Conservation (phyloP, 345 rosid species). For the Alliaria petiolata region DNA sequence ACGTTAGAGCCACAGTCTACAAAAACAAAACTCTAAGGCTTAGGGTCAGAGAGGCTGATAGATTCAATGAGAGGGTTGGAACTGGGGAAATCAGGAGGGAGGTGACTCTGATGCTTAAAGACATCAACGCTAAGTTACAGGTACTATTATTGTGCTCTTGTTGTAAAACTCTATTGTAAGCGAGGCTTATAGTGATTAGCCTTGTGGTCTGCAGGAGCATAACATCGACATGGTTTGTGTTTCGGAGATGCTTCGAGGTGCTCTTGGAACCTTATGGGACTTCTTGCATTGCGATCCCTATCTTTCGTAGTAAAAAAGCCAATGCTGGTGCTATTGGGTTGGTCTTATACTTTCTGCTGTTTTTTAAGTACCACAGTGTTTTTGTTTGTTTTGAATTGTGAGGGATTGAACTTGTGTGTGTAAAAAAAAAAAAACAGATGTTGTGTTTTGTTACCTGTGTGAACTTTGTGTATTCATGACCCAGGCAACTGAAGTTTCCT, state of each 20-base stretch:
- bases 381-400: neutral
- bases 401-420: constrained; percentile 3
- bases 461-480: too few species aligned
- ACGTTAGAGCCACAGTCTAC: constrained; percentile 37
- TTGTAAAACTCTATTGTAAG: neutral
- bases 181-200: neutral
- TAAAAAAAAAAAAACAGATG: neutral
- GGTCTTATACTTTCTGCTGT: neutral
- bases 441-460: too few species aligned
- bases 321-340: neutral
- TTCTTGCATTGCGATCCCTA: constrained; percentile 15
- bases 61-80: constrained; percentile 43
- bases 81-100: constrained; percentile 42
- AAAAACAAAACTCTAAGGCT: constrained; percentile 41
- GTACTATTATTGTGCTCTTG: neutral
- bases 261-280: constrained; percentile 25
- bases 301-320: neutral
- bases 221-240: constrained; percentile 13
- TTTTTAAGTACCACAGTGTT: neutral
- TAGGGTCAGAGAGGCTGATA: constrained; percentile 54
- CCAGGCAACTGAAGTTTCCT: too few species aligned
- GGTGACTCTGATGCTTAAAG: constrained; percentile 44
- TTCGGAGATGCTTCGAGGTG: constrained; percentile 13
- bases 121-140: constrained; percentile 37
- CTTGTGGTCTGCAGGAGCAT: constrained; percentile 19